Base-by-base conservation (phyloP, 305 asterid species). In the Fraxinus paxiana region DNA sequence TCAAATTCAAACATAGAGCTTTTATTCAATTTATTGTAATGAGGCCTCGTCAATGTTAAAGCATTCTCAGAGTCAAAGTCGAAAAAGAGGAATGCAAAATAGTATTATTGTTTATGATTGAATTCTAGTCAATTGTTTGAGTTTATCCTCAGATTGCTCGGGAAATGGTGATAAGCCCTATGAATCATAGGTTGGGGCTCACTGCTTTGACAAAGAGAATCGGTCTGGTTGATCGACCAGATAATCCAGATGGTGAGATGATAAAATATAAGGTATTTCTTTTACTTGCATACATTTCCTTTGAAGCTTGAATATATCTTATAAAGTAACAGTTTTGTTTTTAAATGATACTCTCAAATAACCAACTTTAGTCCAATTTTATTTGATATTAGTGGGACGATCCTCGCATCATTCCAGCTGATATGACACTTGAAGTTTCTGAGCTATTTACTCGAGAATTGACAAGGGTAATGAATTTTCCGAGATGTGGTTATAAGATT, bases 161-260 rank as follows among this genome's bases (percentile, higher is more conserved):
- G 83, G 99, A 96, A 88, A 92, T 96, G 98, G 99, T 94, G 79
- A 96, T 96, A 83, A 96, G 98, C 90, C 97, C 98, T 7, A 86
- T 87, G 80, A 96, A 96, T 88, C 88, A 91, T 76, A 92, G 95
- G 88, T 84, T 96, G 88, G 99, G 98, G 84, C 96, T 94, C 83
- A 91, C 97, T 77, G 90, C 97, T 86, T 87, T 96, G 92, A 94
- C 99, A 73, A 94, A 85, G 85, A 89, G 92, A 90, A 80, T 92
- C 78, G 96, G 97, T 70, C 82, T 94, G 82, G 86, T 59, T 75
- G 97, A 94, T 83, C 89, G 83, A 24, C 97, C 96, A 46, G 99
- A 96, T 85, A 89, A 88, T 88, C 93, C 97, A 17, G 98, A 93
- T 79, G 93, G 93, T 67, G 98, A 91, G 89, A 88, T 89, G 65